These are phyloP conservation scores for Yamadazyma trypodendri DNA, from an alignment of 1,139 yeast genomes.

Conservation along the genomic window DNA sequence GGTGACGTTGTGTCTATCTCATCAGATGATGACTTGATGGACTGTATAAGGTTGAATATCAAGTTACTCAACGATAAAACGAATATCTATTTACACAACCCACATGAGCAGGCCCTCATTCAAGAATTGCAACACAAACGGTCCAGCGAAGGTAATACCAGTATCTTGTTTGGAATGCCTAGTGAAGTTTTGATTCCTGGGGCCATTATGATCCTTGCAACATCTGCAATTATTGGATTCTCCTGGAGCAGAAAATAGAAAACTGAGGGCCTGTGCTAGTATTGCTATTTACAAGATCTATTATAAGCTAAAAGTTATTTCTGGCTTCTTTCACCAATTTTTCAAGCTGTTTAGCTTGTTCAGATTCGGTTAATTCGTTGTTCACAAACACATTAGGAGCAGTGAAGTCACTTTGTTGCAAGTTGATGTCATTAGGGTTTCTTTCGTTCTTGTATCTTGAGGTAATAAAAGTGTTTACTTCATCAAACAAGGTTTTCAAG, in stretches of 20 bases:
- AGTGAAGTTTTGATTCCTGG: conserved; percentile 65
- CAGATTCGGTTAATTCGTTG: conserved; percentile 29
- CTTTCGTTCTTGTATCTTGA: conserved; percentile 59
- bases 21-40: conserved; percentile 67
- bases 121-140: conserved; percentile 18
- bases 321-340: conserved; percentile 35
- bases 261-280: background rate
- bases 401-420: conserved; percentile 41
- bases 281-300: conserved; percentile 11
- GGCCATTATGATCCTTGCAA: conserved; percentile 60
- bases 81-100: conserved; percentile 70
- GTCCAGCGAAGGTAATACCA: conserved; percentile 19
- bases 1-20: conserved; percentile 80
- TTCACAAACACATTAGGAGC: conserved; percentile 54
- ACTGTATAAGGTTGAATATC: conserved; percentile 61
- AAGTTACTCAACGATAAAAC: conserved; percentile 57
- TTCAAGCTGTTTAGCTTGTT: conserved; percentile 30
- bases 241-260: conserved; percentile 37
- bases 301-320: conserved; percentile 12
- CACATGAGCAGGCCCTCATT: conserved; percentile 47
- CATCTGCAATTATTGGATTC: conserved; percentile 55
- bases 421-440: conserved; percentile 66
- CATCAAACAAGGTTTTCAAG: conserved; percentile 44
- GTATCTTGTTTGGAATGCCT: conserved; percentile 53
- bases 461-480: conserved; percentile 44